Evolutionary conservation across 2,329 filamentous ascomycete species (phyloP), one percentile per base, ranked within the genome.

Genomic region (Fonsecaea nubica): DNA sequence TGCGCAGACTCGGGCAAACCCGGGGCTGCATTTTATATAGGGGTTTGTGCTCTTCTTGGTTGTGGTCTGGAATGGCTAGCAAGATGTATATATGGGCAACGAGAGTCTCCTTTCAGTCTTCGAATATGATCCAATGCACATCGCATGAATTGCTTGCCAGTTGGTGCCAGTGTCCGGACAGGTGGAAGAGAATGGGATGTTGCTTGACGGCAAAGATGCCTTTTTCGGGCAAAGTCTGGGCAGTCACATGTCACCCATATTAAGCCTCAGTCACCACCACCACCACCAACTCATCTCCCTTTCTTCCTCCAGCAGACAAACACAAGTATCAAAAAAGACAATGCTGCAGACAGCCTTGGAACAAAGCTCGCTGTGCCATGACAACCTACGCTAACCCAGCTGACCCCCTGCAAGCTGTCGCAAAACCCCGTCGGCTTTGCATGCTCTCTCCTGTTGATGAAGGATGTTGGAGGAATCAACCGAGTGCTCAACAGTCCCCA

Each of bases 181-280:
- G 7, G 40, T n/a, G 40, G 18, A 5, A 2, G 15, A 42, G 13
- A n/a, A 8, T 42, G 18, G 25, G 40, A 42, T 42, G 40, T 42
- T 42, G 40, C 13, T 42, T 42, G 12, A 18, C 40, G 58, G 58
- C 42, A 50, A 60, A 60, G 32, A 38, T 60, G 40, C 58, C 58
- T 38, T 8, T 18, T 53, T 30, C 21, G 21, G 50, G 4, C 2
- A 13, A 53, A 53, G 50, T n/a, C 21, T 60, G 25, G 58, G 40
- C 35, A 25, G 13, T 25, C 25, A 25, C 25, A 25, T 25, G 25
- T 25, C 25, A 3, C 25, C 25, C 25, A 25, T 25, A 2, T 25
- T 25, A 25, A 1, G 25, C 25, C 25, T 25, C 25, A 25, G 25
- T 25, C 2, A 25, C 25, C 25, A 25, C 25, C 35, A 36, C 35